phyloP scores from a whole-genome alignment of 495 filamentous ascomycete species.

The Aspergillus homomorphus region DNA sequence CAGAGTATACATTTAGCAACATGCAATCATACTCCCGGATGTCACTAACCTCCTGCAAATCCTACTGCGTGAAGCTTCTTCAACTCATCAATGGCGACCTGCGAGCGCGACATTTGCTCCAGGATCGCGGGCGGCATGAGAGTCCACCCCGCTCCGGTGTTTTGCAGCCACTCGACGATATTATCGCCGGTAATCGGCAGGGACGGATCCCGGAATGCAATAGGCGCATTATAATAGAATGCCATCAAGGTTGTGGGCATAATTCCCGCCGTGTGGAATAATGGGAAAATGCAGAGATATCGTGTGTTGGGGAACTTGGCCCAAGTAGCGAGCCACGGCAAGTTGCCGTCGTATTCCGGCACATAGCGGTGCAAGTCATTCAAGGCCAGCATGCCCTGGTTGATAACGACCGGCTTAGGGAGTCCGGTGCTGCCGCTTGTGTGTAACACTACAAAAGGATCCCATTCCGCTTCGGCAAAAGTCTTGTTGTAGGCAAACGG shows the following conservation, averaged over 20 bases:
- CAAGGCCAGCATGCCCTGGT: slow-evolving; percentile 21
- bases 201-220: slow-evolving; percentile 16
- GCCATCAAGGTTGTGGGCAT: slow-evolving; percentile 2
- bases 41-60: slow-evolving; percentile 23
- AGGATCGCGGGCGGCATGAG: slow-evolving; percentile 19
- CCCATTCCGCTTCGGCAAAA: slow-evolving; percentile 26
- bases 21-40: background rate
- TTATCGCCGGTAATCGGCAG: slow-evolving; percentile 19
- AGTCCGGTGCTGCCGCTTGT: slow-evolving; percentile 46
- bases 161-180: slow-evolving; percentile 17
- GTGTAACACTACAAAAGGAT: slow-evolving; percentile 36
- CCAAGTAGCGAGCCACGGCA: slow-evolving; percentile 12
- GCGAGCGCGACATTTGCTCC: slow-evolving; percentile 19
- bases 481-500: slow-evolving; percentile 30
- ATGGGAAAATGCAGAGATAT: slow-evolving; percentile 15
- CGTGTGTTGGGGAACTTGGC: slow-evolving; percentile 16
- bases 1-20: background rate
- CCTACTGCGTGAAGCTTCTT: slow-evolving; percentile 19
- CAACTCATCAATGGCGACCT: slow-evolving; percentile 13
- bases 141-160: slow-evolving; percentile 13
- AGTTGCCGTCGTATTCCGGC: slow-evolving; percentile 14
- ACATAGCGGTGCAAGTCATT: slow-evolving; percentile 18
- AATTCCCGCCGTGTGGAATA: slow-evolving; percentile 21
- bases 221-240: slow-evolving; percentile 8
- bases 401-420: slow-evolving; percentile 40